Percentiles rank a stretch among this genome's conserved stretches.
Evolutionary conservation across 2,329 filamentous ascomycete species (phyloP).

Genomic region (Nigrospora sphaerica): DNA sequence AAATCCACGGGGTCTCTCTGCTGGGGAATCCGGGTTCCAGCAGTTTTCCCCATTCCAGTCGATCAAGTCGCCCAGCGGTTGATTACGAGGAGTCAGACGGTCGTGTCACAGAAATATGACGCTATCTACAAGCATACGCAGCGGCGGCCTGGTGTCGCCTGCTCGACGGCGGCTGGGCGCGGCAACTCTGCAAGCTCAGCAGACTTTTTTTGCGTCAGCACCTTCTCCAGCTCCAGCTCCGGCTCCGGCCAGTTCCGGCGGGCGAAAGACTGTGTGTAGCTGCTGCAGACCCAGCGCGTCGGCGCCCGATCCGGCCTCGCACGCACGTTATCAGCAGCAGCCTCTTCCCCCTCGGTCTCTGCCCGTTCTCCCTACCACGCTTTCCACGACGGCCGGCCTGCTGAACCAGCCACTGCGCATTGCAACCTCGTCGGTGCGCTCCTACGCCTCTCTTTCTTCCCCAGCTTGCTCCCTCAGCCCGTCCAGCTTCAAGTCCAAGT

Average conservation of each 20-base stretch:
- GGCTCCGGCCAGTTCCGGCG: not conserved
- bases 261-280: not conserved
- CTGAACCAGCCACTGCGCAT: not conserved
- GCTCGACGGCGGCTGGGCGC: not conserved
- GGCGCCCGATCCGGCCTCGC: not conserved
- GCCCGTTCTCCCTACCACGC: not conserved
- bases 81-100: too few relatives aligned
- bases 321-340: not conserved
- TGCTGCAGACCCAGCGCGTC: not conserved
- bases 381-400: not conserved
- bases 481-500: not conserved
- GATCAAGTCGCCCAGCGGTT: too few relatives aligned
- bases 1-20: too few relatives aligned
- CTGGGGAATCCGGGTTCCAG: too few relatives aligned
- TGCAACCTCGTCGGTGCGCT: too few relatives aligned
- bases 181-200: not conserved
- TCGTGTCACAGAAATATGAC: not conserved
- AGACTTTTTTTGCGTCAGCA: not conserved
- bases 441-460: not conserved
- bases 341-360: not conserved
- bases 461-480: not conserved
- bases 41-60: too few relatives aligned
- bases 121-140: not conserved
- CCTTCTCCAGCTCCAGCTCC: not conserved
- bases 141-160: not conserved